These are phyloP conservation scores for Lichtheimia hyalospora DNA, from an alignment of 371 early-diverging fungal species.

Conservation along the genomic window DNA sequence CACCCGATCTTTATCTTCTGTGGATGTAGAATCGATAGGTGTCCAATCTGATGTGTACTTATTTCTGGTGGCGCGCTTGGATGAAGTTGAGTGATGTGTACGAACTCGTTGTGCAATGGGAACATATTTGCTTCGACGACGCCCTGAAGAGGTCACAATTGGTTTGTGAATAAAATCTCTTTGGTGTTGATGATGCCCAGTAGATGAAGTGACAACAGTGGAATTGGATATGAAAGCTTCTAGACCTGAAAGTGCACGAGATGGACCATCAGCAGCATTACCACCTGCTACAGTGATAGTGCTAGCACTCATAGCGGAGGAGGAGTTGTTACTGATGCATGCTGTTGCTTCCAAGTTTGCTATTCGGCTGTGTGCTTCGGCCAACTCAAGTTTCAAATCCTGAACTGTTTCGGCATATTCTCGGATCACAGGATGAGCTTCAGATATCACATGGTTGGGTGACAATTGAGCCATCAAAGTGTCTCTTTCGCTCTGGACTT, in stretches of 20 bases:
- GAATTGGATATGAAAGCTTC: slow-evolving; percentile 1
- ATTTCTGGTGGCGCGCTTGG: too few species aligned
- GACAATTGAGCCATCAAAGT: slow-evolving; percentile 37
- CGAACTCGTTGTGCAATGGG: slow-evolving; percentile 15
- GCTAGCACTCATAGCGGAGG: not conserved
- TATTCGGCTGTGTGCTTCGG: slow-evolving; percentile 26
- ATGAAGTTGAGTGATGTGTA: not conserved
- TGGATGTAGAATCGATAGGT: too few species aligned
- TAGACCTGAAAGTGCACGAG: too few species aligned
- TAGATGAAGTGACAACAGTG: not conserved
- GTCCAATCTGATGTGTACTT: too few species aligned
- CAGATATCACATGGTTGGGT: slow-evolving; percentile 7
- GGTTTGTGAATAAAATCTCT: slow-evolving; percentile 3
- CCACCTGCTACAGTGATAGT: not conserved
- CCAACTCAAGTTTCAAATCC: slow-evolving; percentile 40
- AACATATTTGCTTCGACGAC: slow-evolving; percentile 18
- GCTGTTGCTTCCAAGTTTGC: slow-evolving; percentile 1
- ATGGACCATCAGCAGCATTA: too few species aligned
- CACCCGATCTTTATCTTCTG: too few species aligned
- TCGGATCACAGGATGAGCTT: slow-evolving; percentile 44
- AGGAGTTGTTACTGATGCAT: slow-evolving; percentile 5
- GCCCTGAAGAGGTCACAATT: slow-evolving; percentile 11
- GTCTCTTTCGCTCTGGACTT: slow-evolving; percentile 49
- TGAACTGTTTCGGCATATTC: slow-evolving; percentile 40
- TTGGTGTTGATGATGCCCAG: not conserved